Evolutionary conservation across 1,139 yeast genomes (phyloP).

Genomic region (Lipomyces yarrowii): DNA sequence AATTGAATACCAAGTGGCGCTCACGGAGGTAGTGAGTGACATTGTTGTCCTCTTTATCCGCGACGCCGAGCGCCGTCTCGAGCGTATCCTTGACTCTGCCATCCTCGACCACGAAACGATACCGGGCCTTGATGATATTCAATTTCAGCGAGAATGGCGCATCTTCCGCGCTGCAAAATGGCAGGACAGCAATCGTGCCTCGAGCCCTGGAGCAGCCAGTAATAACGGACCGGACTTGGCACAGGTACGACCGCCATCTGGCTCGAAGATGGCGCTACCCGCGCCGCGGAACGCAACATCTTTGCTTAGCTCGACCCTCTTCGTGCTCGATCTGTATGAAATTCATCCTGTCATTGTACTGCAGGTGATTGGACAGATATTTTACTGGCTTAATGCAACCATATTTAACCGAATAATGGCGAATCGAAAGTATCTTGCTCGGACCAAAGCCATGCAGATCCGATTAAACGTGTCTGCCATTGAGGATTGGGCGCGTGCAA

Average conservation of each 20-base stretch:
- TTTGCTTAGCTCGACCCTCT: constrained; percentile 83
- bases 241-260: constrained; percentile 68
- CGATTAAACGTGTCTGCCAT: constrained; percentile 80
- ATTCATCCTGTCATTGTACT: constrained; percentile 75
- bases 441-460: constrained; percentile 87
- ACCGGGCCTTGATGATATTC: constrained; percentile 48
- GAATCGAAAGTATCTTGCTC: constrained; percentile 66
- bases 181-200: constrained; percentile 31
- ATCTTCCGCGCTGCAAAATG: constrained; percentile 42
- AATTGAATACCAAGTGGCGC: constrained; percentile 40
- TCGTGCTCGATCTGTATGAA: constrained; percentile 79
- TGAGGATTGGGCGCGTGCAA: constrained; percentile 91
- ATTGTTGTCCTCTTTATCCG: constrained; percentile 43
- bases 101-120: constrained; percentile 50
- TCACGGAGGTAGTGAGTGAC: constrained; percentile 44
- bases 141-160: constrained; percentile 49
- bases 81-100: constrained; percentile 44
- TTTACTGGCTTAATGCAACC: constrained; percentile 74
- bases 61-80: constrained; percentile 46
- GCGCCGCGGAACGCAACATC: constrained; percentile 59
- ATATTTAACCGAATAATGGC: constrained; percentile 74
- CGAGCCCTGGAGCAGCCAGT: constrained; percentile 52
- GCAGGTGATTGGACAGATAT: constrained; percentile 75
- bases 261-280: constrained; percentile 70
- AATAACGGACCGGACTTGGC: constrained; percentile 42